Base-by-base conservation (phyloP, 208 protist species). In the Crithidia fasciculata region DNA sequence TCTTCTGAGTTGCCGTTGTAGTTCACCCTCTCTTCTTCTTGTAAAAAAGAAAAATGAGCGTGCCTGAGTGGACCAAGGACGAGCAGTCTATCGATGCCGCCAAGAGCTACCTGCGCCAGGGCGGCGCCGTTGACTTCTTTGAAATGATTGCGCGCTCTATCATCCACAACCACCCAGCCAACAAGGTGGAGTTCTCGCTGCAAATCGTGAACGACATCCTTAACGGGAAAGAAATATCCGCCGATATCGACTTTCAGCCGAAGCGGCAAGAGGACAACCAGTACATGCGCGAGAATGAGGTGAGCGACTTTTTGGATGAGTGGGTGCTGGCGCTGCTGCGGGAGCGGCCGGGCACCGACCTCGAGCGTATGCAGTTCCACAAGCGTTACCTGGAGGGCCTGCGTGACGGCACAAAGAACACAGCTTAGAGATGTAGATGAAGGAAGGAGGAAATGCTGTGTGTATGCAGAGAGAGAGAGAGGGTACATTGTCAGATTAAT, bases 301-400 rank as follows among this genome's bases (percentile, higher is more conserved):
- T 97, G 53, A 93, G 84, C 66, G 91, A 93, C 60, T 96, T 97
- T 74, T 56, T 97, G 36, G 91, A 97, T 76, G 79, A 76, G 41
- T 97, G 94, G 92, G 79, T 97, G 62, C 72, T 97, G 50, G 91
- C 91, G 52, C 78, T 97, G 64, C 80, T 97, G 19, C 77, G 80
- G 56, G 85, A 88, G 70, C 83, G 88, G 13, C 91, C 90, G 0
- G 69, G 56, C 15, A 83, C 83, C 15, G 88, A 94, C 65, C 61
- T 76, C 16, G 91, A 89, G 47, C 74, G 86, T 13, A 78, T 97
- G 59, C 75, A 85, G 15, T 97, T 97, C 63, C 94, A 97, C 82
- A 86, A 92, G 70, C 76, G 66, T 28, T 97, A 95, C 68, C 76
- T 97, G 39, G 73, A 87, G 47, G 74, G 69, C 44, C 59, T 94